Base-by-base conservation (phyloP, 2,329 filamentous ascomycete genomes). In the Sclerotinia trifoliorum region DNA sequence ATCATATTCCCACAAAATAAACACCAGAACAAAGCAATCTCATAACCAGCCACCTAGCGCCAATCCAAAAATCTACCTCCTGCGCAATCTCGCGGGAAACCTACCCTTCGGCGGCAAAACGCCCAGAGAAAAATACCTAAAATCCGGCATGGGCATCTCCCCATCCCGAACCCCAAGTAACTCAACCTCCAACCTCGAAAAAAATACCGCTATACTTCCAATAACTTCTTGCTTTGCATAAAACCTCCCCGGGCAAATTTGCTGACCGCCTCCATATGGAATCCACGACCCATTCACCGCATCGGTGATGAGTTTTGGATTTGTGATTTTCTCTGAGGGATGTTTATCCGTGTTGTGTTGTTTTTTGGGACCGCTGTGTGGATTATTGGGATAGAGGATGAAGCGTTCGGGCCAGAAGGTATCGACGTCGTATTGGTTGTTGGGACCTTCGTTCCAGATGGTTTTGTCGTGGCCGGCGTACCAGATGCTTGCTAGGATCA, bases 351-450 rank as follows among this genome's bases (percentile, higher is more conserved):
- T 15, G 39, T 39, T 5, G 3, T 5, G 11, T 49, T 5, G 11
- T 49, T 71, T 73, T 17, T 58, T 49, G 17, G 76, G 77, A 0
- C 77, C 77, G 57, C 72, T 77, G 17, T 67, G 49, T 10, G 74
- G 72, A 48, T 78, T 73, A 26, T 73, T 73, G 0, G 75, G 74
- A 39, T 78, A 75, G 39, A 76, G 69, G 26, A 79, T 67, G 67
- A 80, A 80, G n/a, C 78, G 71, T 60, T 79, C 78, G 6, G 76
- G 74, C 78, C 78, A 80, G 69, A 78, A 80, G 0, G 66, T 60
- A 44, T 78, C 70, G 1, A 79, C 65, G 10, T 74, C 74, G 61
- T 78, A 73, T 19, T 73, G 62, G 17, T 70, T 70, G 24, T 70
- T 67, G 0, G 73, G 72, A 1, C 77, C 35, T 19, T 73, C 71